Evolutionary conservation across 768 basidiomycete species (phyloP), one percentile per base, ranked within the genome.

Genomic region (Leccinum obscurum): DNA sequence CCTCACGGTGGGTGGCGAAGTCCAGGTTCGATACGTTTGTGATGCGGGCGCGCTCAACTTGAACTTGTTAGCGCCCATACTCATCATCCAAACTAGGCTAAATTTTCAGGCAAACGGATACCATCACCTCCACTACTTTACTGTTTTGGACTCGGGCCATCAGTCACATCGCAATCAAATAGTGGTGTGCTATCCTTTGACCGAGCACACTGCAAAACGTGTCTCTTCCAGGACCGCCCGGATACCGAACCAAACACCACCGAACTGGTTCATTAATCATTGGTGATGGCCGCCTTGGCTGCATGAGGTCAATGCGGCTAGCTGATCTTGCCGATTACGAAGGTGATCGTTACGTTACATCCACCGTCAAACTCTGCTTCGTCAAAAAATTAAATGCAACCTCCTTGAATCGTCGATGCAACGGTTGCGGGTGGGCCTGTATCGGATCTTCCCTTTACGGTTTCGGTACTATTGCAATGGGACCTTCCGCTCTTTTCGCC

Each of bases 251-350:
- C 51, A 55, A 26, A 4, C 44, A 24, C 32, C 11, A 32, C 5
- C 39, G 51, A 67, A 59, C 62, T 22, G 10, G 61, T 64, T 66
- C 61, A 10, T 28, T 28, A 28, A 28, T 28, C 7, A 28, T 35
- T 35, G 20, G 24, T 20, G 32, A 30, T 50, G 20, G 20, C 44
- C 44, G 20, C 44, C 20, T 60, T 48, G 26, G 9, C 44, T 54
- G 13, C 41, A 41, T 48, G 64, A 66, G 57, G 63, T 61, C 52
- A 64, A 34, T 54, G n/a, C 26, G 22, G 22, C 35, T 56, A 41
- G 50, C 26, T 32, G 30, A 58, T 54, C 52, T 56, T 58, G 55
- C 37, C 60, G 56, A 64, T 60, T 61, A 64, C 56, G 62, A 53
- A 64, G 60, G 14, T 56, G 37, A 39, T 52, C 32, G 39, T 55